Conservation (phyloP, 768 basidiomycete genomes). For the Lentinula raphanica region DNA sequence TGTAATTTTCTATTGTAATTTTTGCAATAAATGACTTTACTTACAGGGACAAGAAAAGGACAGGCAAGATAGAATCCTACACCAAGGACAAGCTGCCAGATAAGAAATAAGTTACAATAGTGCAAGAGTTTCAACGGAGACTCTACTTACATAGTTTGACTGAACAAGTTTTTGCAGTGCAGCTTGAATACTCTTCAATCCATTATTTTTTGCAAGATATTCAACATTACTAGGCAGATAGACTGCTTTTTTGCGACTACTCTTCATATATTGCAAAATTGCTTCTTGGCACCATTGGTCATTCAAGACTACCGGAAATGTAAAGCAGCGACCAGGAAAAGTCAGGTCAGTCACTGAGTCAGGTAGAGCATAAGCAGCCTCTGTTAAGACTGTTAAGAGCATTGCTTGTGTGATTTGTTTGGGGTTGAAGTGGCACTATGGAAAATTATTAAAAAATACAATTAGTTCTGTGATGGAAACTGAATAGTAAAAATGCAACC, state of each 20-base stretch:
- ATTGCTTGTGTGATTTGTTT: slow-evolving; percentile 32
- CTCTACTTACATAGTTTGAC: slow-evolving; percentile 42
- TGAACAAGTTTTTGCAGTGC: slow-evolving; percentile 40
- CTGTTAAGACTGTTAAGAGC: slow-evolving; percentile 37
- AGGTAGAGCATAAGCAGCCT: slow-evolving; percentile 34
- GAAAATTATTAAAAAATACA: neutral
- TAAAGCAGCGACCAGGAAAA: slow-evolving; percentile 45
- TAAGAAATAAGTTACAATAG: neutral
- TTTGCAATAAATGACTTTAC: slow-evolving; percentile 10
- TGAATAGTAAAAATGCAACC: slow-evolving; percentile 27
- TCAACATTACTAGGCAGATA: slow-evolving; percentile 68
- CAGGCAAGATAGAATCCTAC: slow-evolving; percentile 64
- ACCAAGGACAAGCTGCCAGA: slow-evolving; percentile 58
- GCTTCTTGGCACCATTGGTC: slow-evolving; percentile 56
- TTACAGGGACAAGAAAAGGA: slow-evolving; percentile 55
- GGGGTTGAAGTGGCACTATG: slow-evolving; percentile 48
- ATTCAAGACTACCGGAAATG: slow-evolving; percentile 58
- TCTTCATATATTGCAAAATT: slow-evolving; percentile 50
- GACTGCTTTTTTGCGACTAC: slow-evolving; percentile 49
- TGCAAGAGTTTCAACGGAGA: neutral
- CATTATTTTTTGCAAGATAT: slow-evolving; percentile 61
- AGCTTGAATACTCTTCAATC: slow-evolving; percentile 38
- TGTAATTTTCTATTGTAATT: neutral
- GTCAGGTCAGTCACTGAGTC: slow-evolving; percentile 31
- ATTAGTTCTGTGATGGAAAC: neutral